Conservation (phyloP, 1,139 yeast species). For the Yamadazyma songkhlaensis region DNA sequence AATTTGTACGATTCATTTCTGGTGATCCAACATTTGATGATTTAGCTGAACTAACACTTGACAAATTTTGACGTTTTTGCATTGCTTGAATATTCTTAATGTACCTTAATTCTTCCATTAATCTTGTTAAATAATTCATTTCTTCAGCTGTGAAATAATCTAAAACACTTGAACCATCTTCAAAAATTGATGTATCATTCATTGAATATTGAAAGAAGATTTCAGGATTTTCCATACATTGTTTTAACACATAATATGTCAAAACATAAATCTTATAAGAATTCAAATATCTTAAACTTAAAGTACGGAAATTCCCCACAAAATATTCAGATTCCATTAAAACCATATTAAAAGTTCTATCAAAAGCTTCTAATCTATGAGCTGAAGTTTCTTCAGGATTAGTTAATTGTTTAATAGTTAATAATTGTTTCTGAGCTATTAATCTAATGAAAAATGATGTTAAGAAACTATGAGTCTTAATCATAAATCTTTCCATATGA, state of each 20-base stretch:
- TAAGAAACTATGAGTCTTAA: constrained; percentile 41
- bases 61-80: constrained; percentile 15
- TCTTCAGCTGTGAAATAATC: constrained; percentile 38
- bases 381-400: constrained; percentile 14
- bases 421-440: constrained; percentile 37
- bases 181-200: constrained; percentile 28
- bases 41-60: constrained; percentile 2
- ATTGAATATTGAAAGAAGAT: constrained; percentile 33
- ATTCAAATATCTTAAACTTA: constrained; percentile 39
- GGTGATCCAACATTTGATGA: constrained; percentile 5
- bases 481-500: constrained; percentile 40
- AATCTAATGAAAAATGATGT: constrained; percentile 42
- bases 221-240: constrained; percentile 43
- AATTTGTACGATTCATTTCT: constrained; percentile 2
- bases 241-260: constrained; percentile 41
- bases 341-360: constrained; percentile 33
- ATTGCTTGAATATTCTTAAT: constrained; percentile 35
- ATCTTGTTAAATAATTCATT: constrained; percentile 33
- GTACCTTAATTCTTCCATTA: constrained; percentile 41
- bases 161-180: constrained; percentile 41
- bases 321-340: constrained; percentile 43
- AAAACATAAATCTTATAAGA: constrained; percentile 43
- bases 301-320: constrained; percentile 42
- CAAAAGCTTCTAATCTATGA: constrained; percentile 33
- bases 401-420: constrained; percentile 24